Base-by-base conservation (phyloP, 2,329 filamentous ascomycete species). In the Polytolypa hystricis region DNA sequence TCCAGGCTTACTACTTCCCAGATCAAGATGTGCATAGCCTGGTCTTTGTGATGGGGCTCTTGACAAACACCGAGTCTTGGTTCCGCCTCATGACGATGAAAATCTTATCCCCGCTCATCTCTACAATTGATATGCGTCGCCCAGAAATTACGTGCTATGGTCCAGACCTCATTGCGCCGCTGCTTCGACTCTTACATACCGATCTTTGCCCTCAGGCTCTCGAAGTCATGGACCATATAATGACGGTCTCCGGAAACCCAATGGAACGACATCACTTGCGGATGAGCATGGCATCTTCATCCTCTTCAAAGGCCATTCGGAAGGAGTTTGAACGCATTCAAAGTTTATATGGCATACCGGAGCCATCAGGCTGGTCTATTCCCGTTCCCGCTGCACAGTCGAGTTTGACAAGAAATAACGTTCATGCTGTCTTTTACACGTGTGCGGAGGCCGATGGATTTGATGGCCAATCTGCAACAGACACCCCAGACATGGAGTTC, bases 271-370 rank as follows among this genome's bases (percentile, higher is more conserved):
- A 95, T 49, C 86, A 96, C 53, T 66, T 98, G 40, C 78, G 91
- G 26, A 98, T 98, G 93, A 96, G 89, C 59, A 95, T 98, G 85
- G 87, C 86, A 4, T 81, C 84, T 9, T 54, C 61, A 7, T 79
- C 83, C 1, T 85, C 86, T 2, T 91, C 86, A 0, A 81, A 83
- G 48, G 77, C 81, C 0, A 81, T 91, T 33, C 79, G 84, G 33
- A 96, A 95, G 55, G 87, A 96, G 60, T 96, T 94, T 49, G 89
- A 94, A 54, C 79, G 84, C 15, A 94, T 85, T 0, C 83, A 94
- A 56, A 95, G 86, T 52, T 64, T 98, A 21, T 98, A 96, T 56
- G 93, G 93, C 18, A 96, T 98, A 40, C 91, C 91, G 0, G 89
- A 96, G 55, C 80, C 86, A 15, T 91, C 84, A 11, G 91, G 91